Percentiles rank a stretch among this genome's conserved stretches.
Conservation (phyloP, 345 rosid species). For the Pseudoturritis turrita region DNA sequence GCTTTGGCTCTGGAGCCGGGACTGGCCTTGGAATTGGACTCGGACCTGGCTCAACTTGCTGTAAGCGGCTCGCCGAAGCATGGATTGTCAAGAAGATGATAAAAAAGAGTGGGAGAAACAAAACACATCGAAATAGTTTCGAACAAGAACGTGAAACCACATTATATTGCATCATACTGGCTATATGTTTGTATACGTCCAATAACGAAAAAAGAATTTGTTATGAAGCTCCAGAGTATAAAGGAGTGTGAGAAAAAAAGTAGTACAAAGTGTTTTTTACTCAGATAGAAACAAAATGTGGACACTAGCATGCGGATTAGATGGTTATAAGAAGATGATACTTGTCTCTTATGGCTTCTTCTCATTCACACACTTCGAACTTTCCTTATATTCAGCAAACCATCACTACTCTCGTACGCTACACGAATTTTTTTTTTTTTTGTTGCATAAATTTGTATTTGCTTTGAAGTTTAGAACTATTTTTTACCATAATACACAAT, state of each 20-base stretch:
- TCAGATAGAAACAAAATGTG: neutral
- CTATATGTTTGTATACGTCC: neutral
- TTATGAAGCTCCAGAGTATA: conserved; percentile 15
- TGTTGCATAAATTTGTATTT: too few relatives aligned
- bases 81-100: conserved; percentile 1
- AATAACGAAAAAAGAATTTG: neutral
- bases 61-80: conserved; percentile 16
- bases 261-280: neutral
- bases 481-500: too few relatives aligned
- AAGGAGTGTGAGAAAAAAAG: neutral
- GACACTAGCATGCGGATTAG: conserved; percentile 20
- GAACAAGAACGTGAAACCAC: conserved; percentile 7
- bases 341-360: conserved; percentile 12
- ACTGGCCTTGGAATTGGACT: neutral
- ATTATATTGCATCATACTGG: conserved; percentile 5
- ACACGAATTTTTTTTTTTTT: too few relatives aligned
- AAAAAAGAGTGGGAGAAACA: conserved; percentile 7
- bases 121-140: conserved; percentile 7
- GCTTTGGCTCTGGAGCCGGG: neutral
- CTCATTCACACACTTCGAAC: conserved; percentile 17
- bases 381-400: conserved; percentile 7
- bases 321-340: conserved; percentile 6
- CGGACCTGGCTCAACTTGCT: neutral
- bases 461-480: too few relatives aligned
- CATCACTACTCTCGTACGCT: neutral